Evolutionary conservation across 1,284 basidiomycete genomes (phyloP).

Genomic region (Ganoderma sinense): DNA sequence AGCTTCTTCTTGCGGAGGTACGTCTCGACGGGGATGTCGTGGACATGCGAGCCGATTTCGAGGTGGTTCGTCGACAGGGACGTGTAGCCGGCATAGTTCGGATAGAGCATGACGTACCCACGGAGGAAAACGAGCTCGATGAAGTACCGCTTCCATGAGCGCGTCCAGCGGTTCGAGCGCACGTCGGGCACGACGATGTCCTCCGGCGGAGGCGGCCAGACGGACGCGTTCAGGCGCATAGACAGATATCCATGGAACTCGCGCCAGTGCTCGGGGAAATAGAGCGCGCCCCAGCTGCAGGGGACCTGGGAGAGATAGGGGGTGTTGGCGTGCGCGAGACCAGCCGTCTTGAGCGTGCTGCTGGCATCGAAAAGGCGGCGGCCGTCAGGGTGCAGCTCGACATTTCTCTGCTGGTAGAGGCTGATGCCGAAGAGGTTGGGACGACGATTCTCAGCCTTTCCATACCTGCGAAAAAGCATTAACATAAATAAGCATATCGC

Average conservation of each 20-base stretch:
- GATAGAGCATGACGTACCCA: constrained; percentile 87
- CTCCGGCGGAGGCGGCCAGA: constrained; percentile 34
- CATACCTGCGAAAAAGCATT: constrained; percentile 56
- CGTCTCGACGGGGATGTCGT: constrained; percentile 55
- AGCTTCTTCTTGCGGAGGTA: constrained; percentile 64
- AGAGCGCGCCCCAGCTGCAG: constrained; percentile 90
- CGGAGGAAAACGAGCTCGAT: constrained; percentile 83
- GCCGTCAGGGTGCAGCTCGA: constrained; percentile 75
- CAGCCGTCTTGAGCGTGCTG: constrained; percentile 54
- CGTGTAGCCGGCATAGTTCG: constrained; percentile 73
- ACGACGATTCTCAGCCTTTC: constrained; percentile 46
- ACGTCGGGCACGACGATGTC: constrained; percentile 66
- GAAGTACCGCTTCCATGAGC: constrained; percentile 88
- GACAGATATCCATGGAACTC: constrained; percentile 83
- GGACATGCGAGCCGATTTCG: constrained; percentile 83
- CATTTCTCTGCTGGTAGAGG: constrained; percentile 83
- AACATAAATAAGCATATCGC: background rate
- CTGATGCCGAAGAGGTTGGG: constrained; percentile 76
- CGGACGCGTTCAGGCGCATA: constrained; percentile 62
- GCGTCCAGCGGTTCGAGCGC: constrained; percentile 81
- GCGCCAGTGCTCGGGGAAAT: constrained; percentile 87
- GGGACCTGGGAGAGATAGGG: constrained; percentile 87
- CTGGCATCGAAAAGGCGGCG: constrained; percentile 74
- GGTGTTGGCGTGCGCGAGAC: constrained; percentile 52
- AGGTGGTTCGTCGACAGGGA: constrained; percentile 88